Evolutionary conservation across 768 basidiomycete genomes (phyloP), one percentile per base, ranked within the genome.

Genomic region (Suillus bovinus): DNA sequence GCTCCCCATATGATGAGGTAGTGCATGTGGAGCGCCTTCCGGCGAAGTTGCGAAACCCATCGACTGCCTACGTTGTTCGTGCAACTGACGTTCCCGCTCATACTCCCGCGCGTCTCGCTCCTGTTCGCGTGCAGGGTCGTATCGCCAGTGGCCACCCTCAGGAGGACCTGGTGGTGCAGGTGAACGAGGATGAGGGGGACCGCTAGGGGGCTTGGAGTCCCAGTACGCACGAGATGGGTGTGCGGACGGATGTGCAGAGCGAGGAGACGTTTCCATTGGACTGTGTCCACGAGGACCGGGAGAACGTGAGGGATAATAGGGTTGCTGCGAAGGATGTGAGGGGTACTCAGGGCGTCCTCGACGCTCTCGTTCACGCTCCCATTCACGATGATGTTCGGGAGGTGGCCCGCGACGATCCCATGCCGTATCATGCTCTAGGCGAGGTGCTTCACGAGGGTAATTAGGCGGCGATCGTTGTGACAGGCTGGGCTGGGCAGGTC

Each of bases 191-290:
- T 67, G 73, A 47, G 70, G 65, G 4, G 71, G 73, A 33, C 72
- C 71, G 13, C 70, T 61, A 1, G 78, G 71, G 3, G 83, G 84
- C 69, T 86, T 87, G 36, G 82, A 74, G 17, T 90, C 89, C 88
- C 88, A 90, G 68, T 86, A 84, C 8, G 81, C 70, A 17, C 79
- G 70, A 0, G 75, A 22, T 27, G 71, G 70, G 3, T 67, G 73
- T 5, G 77, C 68, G 36, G 60, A 20, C 20, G 82, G 83, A 53
- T 82, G 82, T 4, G 76, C 73, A 1, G 81, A 80, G 24, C 87
- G 82, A 4, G 89, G 88, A 1, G 89, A 90, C 0, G 82, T 80
- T 50, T 86, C 83, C 58, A 84, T 80, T 33, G 88, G 86, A 61
- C 84, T 87, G 42, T 68, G 73, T 9, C 66, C 74, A 61, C 74